Conservation (phyloP, 768 basidiomycete genomes). For the Leccinum longicurvipes region DNA sequence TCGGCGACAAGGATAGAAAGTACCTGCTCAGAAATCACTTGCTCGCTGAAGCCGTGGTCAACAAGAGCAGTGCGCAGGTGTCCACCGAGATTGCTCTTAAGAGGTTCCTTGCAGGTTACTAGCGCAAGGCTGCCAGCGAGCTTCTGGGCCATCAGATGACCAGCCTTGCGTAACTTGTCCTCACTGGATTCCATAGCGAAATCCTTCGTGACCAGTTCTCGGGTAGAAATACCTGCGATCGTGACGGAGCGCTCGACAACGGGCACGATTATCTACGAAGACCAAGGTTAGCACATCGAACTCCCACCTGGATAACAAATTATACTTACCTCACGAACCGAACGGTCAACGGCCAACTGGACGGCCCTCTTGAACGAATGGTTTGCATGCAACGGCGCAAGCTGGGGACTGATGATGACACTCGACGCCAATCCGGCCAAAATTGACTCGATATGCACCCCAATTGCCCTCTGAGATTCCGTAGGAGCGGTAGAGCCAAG, state of each 20-base stretch:
- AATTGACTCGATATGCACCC: conserved; percentile 79
- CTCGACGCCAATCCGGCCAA: conserved; percentile 65
- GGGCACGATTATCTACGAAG: conserved; percentile 80
- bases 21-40: conserved; percentile 80
- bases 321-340: conserved; percentile 80
- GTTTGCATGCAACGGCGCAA: conserved; percentile 71
- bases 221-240: conserved; percentile 95
- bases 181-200: conserved; percentile 92
- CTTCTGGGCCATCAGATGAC: conserved; percentile 95
- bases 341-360: conserved; percentile 86
- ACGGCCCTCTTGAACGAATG: conserved; percentile 87
- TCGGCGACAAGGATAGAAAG: conserved; percentile 79
- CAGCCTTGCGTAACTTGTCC: conserved; percentile 85
- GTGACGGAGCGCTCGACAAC: conserved; percentile 98
- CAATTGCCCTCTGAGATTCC: conserved; percentile 65
- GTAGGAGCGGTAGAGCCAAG: conserved; percentile 58
- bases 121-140: conserved; percentile 94
- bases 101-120: conserved; percentile 97
- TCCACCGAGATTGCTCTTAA: conserved; percentile 86
- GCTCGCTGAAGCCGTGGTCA: conserved; percentile 89
- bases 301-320: not conserved
- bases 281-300: not conserved
- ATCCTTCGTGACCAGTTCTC: conserved; percentile 93
- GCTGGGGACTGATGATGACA: conserved; percentile 75
- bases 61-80: conserved; percentile 81